Base-by-base conservation (phyloP, 768 basidiomycete species). In the Podaxis mareebaensis region DNA sequence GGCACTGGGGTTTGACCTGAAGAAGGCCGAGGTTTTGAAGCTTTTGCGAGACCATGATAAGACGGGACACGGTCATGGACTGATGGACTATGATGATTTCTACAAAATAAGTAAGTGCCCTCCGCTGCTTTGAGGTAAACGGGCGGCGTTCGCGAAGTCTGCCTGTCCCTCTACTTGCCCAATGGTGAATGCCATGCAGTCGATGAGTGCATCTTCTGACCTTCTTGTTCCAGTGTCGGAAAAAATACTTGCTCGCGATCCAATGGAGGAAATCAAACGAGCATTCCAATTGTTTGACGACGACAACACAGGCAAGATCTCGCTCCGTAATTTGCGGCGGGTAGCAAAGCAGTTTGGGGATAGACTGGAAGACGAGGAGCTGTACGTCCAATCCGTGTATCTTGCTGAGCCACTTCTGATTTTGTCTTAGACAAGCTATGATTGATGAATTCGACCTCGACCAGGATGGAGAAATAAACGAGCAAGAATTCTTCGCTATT, bases 401-500 rank as follows among this genome's bases (percentile, higher is more conserved):
- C 40, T 15, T 42, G 33, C 30, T 20, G 20, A 51, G 11, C 52
- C 30, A 39, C 12, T 38, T 44, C 17, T 58, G n/a, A 58, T 56
- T 22, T 33, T 33, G 57, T 40, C 51, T 28, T 68, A 98, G 96
- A 68, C 95, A 98, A 87, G 97, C 97, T 24, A 99, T 99, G 97
- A 99, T 99, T 72, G 97, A 99, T 70, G 97, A 99, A 77, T 99
- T 99, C 72, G 97, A 99, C 76, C 86, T 99, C 26, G 97, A 99
- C 78, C 90, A 95, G 74, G 97, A 99, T 68, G 95, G 96, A 30
- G 96, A 96, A 79, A 99, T 99, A 74, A 95, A 88, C 72, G 91
- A 96, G 73, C 88, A 93, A 71, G 97, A 99, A 75, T 99, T 99
- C 79, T 88, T 96, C 69, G 90, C 92, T 49, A 96, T 98, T 74